Percentiles rank a stretch among this genome's conserved stretches.
These are phyloP conservation scores for Erythrobasidium yunnanense DNA, from an alignment of 768 basidiomycete genomes.

Conservation along the genomic window DNA sequence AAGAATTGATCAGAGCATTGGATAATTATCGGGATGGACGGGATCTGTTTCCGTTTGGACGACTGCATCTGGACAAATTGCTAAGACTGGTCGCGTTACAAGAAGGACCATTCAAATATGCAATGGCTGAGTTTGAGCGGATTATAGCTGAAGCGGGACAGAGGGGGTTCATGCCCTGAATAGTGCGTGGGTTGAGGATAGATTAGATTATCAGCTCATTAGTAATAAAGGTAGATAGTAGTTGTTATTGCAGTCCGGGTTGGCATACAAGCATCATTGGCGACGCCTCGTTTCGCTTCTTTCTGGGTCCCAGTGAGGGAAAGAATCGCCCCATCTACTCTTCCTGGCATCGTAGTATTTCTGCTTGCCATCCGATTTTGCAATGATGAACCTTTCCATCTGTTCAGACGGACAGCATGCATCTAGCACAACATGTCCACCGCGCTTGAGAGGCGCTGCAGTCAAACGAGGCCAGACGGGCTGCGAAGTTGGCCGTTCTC, in stretches of 20 bases:
- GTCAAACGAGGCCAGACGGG: slow-evolving; percentile 71
- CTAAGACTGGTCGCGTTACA: neutral
- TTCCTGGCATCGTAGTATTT: slow-evolving; percentile 90
- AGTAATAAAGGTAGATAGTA: no score
- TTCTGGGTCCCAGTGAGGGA: slow-evolving; percentile 55
- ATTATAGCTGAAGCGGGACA: no score
- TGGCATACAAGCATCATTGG: neutral
- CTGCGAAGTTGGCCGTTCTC: slow-evolving; percentile 50
- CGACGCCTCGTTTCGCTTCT: no score
- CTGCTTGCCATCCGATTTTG: slow-evolving; percentile 91
- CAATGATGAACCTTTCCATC: slow-evolving; percentile 80
- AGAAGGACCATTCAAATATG: neutral
- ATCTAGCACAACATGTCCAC: slow-evolving; percentile 84
- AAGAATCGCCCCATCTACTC: slow-evolving; percentile 83
- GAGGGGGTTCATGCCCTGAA: no score
- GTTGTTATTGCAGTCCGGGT: no score
- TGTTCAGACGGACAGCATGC: slow-evolving; percentile 73
- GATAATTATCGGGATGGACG: neutral
- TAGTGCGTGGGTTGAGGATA: no score
- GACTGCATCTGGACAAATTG: neutral
- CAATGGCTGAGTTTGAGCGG: neutral
- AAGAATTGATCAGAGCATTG: neutral
- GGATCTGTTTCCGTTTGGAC: neutral
- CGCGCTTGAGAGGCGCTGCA: slow-evolving; percentile 80
- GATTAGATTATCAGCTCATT: no score